phyloP scores from a whole-genome alignment of 2,329 filamentous ascomycete genomes.

The Fusarium verrucosum region DNA sequence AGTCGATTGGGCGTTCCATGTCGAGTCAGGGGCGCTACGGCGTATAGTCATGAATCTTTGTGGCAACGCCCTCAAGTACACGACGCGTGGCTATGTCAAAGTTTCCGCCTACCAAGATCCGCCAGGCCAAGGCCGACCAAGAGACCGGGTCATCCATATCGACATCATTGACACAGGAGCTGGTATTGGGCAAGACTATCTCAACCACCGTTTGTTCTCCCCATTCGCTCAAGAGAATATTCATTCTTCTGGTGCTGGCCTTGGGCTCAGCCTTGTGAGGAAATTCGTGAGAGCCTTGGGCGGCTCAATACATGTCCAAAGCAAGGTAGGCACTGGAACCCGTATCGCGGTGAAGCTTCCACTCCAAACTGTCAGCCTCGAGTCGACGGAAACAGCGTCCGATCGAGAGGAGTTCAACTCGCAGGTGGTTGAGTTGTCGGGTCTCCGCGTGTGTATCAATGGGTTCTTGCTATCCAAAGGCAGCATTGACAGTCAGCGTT shows the following conservation, averaged over 20 bases:
- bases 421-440: slow-evolving; percentile 43
- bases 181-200: slow-evolving; percentile 71
- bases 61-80: slow-evolving; percentile 71
- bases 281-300: slow-evolving; percentile 67
- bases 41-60: slow-evolving; percentile 71
- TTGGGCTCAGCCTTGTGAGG: slow-evolving; percentile 72
- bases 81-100: slow-evolving; percentile 49
- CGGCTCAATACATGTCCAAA: slow-evolving; percentile 67
- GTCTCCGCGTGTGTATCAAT: slow-evolving; percentile 41
- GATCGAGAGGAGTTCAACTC: slow-evolving; percentile 43
- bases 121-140: neutral
- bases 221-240: slow-evolving; percentile 72
- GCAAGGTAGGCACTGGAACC: slow-evolving; percentile 50
- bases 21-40: slow-evolving; percentile 61
- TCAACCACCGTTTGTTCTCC: slow-evolving; percentile 67
- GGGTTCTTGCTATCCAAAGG: neutral
- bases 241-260: slow-evolving; percentile 67
- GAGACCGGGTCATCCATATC: slow-evolving; percentile 45
- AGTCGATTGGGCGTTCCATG: slow-evolving; percentile 62
- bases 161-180: slow-evolving; percentile 70
- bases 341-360: slow-evolving; percentile 48
- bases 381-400: neutral
- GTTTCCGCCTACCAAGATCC: slow-evolving; percentile 41
- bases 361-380: slow-evolving; percentile 22
- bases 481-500: neutral